Evolutionary conservation across 768 basidiomycete species (phyloP).

Genomic region (Terana coerulea): DNA sequence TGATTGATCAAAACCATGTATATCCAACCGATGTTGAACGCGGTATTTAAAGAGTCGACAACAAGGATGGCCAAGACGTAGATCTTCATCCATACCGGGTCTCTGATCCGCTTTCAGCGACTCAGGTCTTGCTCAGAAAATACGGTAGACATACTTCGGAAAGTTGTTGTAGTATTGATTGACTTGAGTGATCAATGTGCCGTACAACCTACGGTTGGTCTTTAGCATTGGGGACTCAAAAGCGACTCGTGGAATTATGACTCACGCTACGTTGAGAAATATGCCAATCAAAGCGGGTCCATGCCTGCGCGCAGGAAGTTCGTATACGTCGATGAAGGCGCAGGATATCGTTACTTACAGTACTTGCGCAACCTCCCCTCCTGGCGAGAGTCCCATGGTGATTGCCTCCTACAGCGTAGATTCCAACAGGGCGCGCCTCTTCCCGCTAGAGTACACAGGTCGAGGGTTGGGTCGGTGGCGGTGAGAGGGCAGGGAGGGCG

Average conservation of each 20-base stretch:
- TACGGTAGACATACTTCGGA: slow-evolving; percentile 4
- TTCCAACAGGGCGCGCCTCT: too few species aligned
- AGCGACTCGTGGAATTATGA: not conserved
- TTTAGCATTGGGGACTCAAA: not conserved
- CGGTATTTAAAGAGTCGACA: slow-evolving; percentile 14
- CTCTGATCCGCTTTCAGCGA: slow-evolving; percentile 9
- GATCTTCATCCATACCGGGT: slow-evolving; percentile 17
- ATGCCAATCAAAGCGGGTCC: slow-evolving; percentile 14
- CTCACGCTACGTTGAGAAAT: slow-evolving; percentile 11
- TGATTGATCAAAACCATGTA: slow-evolving; percentile 16
- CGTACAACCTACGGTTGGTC: slow-evolving; percentile 10
- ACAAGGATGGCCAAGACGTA: slow-evolving; percentile 19
- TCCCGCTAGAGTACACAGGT: too few species aligned
- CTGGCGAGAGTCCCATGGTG: slow-evolving; percentile 1
- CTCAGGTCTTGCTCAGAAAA: not conserved
- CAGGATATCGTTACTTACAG: not conserved
- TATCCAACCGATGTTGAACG: slow-evolving; percentile 16
- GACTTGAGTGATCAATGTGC: slow-evolving; percentile 13
- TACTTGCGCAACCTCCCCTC: slow-evolving; percentile 2
- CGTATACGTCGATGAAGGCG: not conserved
- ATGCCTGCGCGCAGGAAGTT: slow-evolving; percentile 16
- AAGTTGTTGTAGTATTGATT: slow-evolving; percentile 10
- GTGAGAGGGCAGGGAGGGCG: too few species aligned
- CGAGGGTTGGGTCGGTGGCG: too few species aligned
- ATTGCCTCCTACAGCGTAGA: too few species aligned